Percentiles rank a stretch among this genome's conserved stretches.
These are phyloP conservation scores for Aspergillus sp. DNA, from an alignment of 2,329 filamentous ascomycete species.

Conservation along the genomic window DNA sequence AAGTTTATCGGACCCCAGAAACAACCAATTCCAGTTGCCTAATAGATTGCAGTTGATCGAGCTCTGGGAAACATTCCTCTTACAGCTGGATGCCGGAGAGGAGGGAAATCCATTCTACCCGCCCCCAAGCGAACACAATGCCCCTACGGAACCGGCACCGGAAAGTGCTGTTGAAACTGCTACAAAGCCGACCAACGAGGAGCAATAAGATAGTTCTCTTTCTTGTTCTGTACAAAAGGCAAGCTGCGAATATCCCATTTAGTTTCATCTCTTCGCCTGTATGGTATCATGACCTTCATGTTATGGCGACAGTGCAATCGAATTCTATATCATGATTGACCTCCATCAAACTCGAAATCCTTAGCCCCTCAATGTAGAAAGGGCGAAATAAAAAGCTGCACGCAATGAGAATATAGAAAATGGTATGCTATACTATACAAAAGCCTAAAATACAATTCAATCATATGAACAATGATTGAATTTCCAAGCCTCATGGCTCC, in stretches of 20 bases:
- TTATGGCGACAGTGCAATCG: slow-evolving; percentile 21
- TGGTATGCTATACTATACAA: slow-evolving; percentile 19
- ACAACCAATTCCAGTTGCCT: slow-evolving; percentile 6
- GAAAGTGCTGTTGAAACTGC: slow-evolving; percentile 18
- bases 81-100: slow-evolving; percentile 94
- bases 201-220: slow-evolving; percentile 20
- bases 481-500: not conserved
- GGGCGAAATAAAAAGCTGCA: not conserved
- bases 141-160: slow-evolving; percentile 26
- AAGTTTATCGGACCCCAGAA: slow-evolving; percentile 37
- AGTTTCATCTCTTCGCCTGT: slow-evolving; percentile 9
- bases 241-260: slow-evolving; percentile 17
- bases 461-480: slow-evolving; percentile 8
- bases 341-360: not conserved
- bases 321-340: slow-evolving; percentile 14
- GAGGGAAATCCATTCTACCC: slow-evolving; percentile 63
- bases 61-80: slow-evolving; percentile 97
- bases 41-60: slow-evolving; percentile 67
- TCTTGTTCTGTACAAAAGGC: slow-evolving; percentile 24
- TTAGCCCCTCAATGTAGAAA: not conserved
- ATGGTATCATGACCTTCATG: slow-evolving; percentile 20
- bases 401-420: not conserved
- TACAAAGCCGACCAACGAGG: slow-evolving; percentile 21
- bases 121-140: slow-evolving; percentile 28
- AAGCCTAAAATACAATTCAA: slow-evolving; percentile 25